Evolutionary conservation across 352 stramenopile species (phyloP), one percentile per base, ranked within the genome.

Genomic region (Globisporangium iwayamae): DNA sequence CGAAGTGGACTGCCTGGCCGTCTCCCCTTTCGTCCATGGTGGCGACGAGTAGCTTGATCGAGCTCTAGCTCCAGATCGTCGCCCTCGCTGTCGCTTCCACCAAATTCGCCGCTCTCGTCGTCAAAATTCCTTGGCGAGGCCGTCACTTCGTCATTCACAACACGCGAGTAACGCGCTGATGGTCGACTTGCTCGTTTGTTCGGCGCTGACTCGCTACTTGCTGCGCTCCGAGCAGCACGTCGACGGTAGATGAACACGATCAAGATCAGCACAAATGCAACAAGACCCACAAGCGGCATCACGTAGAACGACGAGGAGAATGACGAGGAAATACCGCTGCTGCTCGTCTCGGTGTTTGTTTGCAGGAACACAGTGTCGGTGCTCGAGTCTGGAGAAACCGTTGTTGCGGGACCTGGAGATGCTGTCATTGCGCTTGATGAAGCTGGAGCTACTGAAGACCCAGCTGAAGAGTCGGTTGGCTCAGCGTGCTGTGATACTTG

Each of bases 111-210:
- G 8, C 68, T 65, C 10, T 69, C 63, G 3, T 60, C 61, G 32
- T 69, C 57, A 11, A 11, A n/a, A 60, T 48, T 4, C 5, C 46
- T 41, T 1, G 61, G 36, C 11, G 62, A 63, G 25, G 55, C 45
- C 38, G 54, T 54, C 46, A 68, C 55, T 43, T 68, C 62, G 55
- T 68, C 62, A n/a, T 51, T 68, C 46, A 68, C 62, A 34, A 68
- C 62, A 34, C 62, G 62, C 25, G 62, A 68, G 28, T 68, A 68
- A 4, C 56, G 62, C 30, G 43, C 30, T 7, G 14, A 56, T 9
- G 43, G 34, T 9, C 30, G 53, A 18, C 10, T 67, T 10, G 48
- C 28, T 22, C 62, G 25, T 34, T 50, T 68, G 1, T 8, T 28
- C 20, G 62, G 13, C 25, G 38, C 36, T n/a, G 47, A n/a, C 1